A percentile compares a stretch with the other conserved stretches of the same genome.
These are phyloP conservation scores for Talaromyces wortmannii DNA, from an alignment of 495 filamentous ascomycete genomes.

Conservation along the genomic window DNA sequence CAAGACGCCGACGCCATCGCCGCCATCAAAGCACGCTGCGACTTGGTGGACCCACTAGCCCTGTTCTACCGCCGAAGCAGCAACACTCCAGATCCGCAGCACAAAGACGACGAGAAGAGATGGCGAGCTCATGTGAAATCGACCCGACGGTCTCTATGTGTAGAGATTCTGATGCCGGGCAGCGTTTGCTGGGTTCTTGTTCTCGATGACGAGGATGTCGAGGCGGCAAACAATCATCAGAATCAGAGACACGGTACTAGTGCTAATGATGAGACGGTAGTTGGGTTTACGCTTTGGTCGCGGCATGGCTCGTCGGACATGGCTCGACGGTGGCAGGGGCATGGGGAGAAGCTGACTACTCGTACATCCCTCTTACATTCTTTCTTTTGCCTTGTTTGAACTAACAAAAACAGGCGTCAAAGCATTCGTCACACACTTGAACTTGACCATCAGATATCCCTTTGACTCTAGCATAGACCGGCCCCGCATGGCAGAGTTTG, in stretches of 20 bases:
- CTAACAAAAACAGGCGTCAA: background rate
- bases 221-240: background rate
- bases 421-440: background rate
- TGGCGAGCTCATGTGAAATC: constrained; percentile 3
- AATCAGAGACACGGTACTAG: background rate
- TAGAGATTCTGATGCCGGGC: background rate
- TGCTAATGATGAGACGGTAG: background rate
- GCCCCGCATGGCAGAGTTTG: background rate
- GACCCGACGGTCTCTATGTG: background rate
- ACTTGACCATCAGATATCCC: background rate
- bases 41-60: constrained; percentile 1
- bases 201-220: background rate
- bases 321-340: background rate
- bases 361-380: background rate
- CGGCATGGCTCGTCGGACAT: background rate
- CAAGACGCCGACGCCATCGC: background rate
- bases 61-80: background rate
- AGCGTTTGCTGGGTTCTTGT: constrained; percentile 3
- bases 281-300: constrained; percentile 1
- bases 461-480: constrained; percentile 2
- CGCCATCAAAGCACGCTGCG: constrained; percentile 3
- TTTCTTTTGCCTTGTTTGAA: too few species aligned
- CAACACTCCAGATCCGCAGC: background rate
- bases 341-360: background rate
- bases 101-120: background rate